Evolutionary conservation across 306 rosid genomes (phyloP).

Genomic region (Lagenaria siceraria): DNA sequence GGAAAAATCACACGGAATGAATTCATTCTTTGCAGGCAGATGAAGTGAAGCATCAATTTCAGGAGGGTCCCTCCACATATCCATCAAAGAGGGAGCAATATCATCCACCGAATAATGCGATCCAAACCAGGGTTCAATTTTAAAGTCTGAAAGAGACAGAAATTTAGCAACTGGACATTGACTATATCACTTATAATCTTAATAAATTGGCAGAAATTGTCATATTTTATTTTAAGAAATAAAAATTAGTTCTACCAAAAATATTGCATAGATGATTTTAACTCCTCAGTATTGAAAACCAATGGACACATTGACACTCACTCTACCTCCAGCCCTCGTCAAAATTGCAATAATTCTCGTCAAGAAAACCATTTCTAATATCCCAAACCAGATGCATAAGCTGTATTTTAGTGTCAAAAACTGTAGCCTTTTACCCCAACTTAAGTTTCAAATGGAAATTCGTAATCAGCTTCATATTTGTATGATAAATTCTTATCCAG

Average conservation of each 20-base stretch:
- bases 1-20: constrained; percentile 85
- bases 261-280: background rate
- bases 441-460: too few relatives aligned
- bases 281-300: too few relatives aligned
- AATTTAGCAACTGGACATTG: constrained; percentile 11
- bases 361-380: too few relatives aligned
- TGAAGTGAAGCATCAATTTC: constrained; percentile 57
- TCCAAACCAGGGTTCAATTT: constrained; percentile 88
- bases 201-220: background rate
- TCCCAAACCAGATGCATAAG: too few relatives aligned
- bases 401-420: too few relatives aligned
- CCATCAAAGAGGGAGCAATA: constrained; percentile 50
- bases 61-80: constrained; percentile 73
- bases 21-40: constrained; percentile 84
- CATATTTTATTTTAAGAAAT: background rate
- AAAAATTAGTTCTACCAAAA: background rate
- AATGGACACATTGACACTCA: too few relatives aligned
- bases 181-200: background rate
- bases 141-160: constrained; percentile 32
- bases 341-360: too few relatives aligned
- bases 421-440: too few relatives aligned
- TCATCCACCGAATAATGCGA: constrained; percentile 65
- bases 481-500: background rate
- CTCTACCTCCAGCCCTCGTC: too few relatives aligned
- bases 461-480: too few relatives aligned